Percentiles rank a stretch among this genome's conserved stretches.
Evolutionary conservation across 768 basidiomycete genomes (phyloP).

Genomic region (Naematelia encephala): DNA sequence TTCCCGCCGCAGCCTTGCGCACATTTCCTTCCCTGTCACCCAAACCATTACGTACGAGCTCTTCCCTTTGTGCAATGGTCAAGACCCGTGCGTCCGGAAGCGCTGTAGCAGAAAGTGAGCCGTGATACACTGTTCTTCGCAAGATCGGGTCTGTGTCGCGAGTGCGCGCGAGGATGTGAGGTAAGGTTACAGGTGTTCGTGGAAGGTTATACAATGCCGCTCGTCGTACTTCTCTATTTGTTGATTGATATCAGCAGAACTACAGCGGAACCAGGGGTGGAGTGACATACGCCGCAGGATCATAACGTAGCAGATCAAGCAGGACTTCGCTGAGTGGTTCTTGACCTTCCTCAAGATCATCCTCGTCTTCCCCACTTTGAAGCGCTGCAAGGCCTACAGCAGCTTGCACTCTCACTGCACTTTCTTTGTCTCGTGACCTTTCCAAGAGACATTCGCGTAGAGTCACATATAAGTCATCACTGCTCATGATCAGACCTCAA

Average conservation of each 20-base stretch:
- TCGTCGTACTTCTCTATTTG: constrained; percentile 76
- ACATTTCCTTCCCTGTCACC: constrained; percentile 79
- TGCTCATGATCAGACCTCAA: constrained; percentile 50
- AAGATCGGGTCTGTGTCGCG: constrained; percentile 73
- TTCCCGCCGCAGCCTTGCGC: constrained; percentile 64
- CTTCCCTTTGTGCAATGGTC: constrained; percentile 68
- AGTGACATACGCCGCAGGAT: constrained; percentile 64
- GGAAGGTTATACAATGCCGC: constrained; percentile 71
- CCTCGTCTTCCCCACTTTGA: constrained; percentile 67
- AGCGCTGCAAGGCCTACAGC: constrained; percentile 75
- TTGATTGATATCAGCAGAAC: not conserved
- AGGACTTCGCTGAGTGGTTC: constrained; percentile 45
- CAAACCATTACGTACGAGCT: constrained; percentile 74
- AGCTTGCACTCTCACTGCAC: constrained; percentile 71
- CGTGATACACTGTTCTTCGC: constrained; percentile 69
- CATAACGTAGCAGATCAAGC: constrained; percentile 63
- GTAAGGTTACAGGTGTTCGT: constrained; percentile 58
- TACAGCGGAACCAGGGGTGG: not conserved
- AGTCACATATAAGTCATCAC: constrained; percentile 68
- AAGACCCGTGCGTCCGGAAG: constrained; percentile 63
- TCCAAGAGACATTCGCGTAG: constrained; percentile 67
- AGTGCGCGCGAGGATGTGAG: constrained; percentile 67
- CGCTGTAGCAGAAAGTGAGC: constrained; percentile 61
- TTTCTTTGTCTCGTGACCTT: constrained; percentile 75
- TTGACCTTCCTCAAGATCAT: constrained; percentile 52